Evolutionary conservation across 2,329 filamentous ascomycete species (phyloP), one percentile per base, ranked within the genome.

Genomic region (Coniochaeta ligniaria): DNA sequence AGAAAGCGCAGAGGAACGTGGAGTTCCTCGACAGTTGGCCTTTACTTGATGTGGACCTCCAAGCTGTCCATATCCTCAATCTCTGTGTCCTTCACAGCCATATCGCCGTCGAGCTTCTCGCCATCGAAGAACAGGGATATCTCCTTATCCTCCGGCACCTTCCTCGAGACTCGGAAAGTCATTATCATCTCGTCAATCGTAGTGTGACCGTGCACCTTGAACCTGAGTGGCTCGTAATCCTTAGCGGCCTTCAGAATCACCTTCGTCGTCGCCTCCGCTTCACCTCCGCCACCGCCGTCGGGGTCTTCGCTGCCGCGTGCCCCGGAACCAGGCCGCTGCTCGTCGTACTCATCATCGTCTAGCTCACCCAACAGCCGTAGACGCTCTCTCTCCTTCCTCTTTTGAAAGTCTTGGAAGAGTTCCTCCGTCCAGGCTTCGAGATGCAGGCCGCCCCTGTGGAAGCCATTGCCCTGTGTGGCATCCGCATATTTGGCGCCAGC

Each of bases 361-460:
- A 73, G 57, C 60, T 78, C 75, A 45, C 78, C 78, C 5, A 77
- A 71, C 28, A 75, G 73, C 35, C 76, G 73, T 35, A 71, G 74
- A 16, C 78, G 76, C 61, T 78, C 76, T 17, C 73, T 74, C 65
- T 84, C 83, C 62, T 80, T 76, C 35, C 78, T 74, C 58, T 75
- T 74, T 64, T 81, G 75, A 68, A 82, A 76, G 17, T 74, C 70
- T 28, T 73, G 73, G 63, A 85, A 88, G 1, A 83, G 73, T 12
- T 89, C 84, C 8, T 85, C 78, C 0, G 90, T 94, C 82, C 90
- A 91, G 7, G 89, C 90, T 71, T 93, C 87, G 64, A 96, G 80
- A 65, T 89, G 83, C n/a, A 96, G 81, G 26, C 81, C 79, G 28
- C 83, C 81, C 1, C 82, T 80, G 24, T 79, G 77, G 4, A 74